These are phyloP conservation scores for Solanum chmielewskii DNA, from an alignment of 257 asterid species.

Conservation along the genomic window DNA sequence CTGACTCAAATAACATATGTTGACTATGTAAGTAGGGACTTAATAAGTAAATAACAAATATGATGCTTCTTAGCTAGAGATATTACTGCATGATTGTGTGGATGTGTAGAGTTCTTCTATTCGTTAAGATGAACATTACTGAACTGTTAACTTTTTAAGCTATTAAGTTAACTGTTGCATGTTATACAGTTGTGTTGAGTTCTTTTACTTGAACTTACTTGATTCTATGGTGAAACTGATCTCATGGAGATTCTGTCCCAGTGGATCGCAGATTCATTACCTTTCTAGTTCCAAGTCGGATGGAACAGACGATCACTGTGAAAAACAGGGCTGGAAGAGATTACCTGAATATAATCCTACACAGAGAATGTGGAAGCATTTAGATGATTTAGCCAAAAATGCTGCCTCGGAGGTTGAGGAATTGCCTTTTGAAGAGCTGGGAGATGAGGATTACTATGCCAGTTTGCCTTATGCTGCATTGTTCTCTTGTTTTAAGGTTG, in stretches of 20 bases:
- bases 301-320: constrained; percentile 68
- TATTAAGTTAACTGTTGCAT: background rate
- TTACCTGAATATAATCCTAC: constrained; percentile 56
- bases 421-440: constrained; percentile 56
- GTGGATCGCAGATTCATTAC: constrained; percentile 82
- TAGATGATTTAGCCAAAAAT: constrained; percentile 38
- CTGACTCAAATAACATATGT: background rate
- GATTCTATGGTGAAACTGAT: constrained; percentile 6
- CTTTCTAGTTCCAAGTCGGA: constrained; percentile 58
- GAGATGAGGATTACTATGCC: constrained; percentile 79
- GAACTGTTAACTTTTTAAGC: background rate
- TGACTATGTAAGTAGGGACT: background rate
- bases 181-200: background rate
- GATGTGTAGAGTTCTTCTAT: background rate
- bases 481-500: constrained; percentile 87
- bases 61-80: background rate
- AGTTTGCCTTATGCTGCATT: constrained; percentile 95
- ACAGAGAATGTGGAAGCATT: constrained; percentile 71
- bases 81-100: background rate
- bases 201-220: constrained; percentile 1
- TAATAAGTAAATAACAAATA: background rate
- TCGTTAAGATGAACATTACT: background rate
- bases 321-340: constrained; percentile 70
- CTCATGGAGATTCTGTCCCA: constrained; percentile 12
- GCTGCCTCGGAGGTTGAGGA: constrained; percentile 38